Conservation (phyloP, 1,139 yeast genomes). For the Pichia sp. region DNA sequence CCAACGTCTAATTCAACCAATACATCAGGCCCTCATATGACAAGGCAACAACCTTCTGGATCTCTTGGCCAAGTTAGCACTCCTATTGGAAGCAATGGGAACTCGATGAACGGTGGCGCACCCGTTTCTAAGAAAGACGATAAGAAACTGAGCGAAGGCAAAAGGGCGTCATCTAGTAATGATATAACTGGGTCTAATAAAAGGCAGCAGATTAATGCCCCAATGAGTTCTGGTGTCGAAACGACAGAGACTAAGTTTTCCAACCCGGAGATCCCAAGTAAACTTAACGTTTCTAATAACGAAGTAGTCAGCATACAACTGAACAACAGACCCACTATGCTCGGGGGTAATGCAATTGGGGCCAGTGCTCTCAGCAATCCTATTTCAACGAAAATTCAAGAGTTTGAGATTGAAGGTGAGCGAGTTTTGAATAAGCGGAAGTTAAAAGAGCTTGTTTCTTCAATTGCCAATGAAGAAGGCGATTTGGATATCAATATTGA, state of each 20-base stretch:
- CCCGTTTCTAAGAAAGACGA: neutral
- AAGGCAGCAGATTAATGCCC: constrained; percentile 23
- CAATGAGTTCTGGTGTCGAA: constrained; percentile 25
- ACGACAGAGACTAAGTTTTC: constrained; percentile 43
- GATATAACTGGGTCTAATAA: constrained; percentile 3
- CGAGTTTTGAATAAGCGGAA: constrained; percentile 85
- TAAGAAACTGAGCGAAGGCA: neutral
- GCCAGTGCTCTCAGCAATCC: constrained; percentile 67
- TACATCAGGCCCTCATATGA: too few relatives aligned
- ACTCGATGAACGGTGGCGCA: neutral
- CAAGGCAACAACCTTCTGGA: too few relatives aligned
- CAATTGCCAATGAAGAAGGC: constrained; percentile 77
- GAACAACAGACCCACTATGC: constrained; percentile 67
- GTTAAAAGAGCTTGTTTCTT: constrained; percentile 73
- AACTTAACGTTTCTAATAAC: constrained; percentile 57
- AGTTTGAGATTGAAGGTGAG: constrained; percentile 75
- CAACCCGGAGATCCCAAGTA: constrained; percentile 63
- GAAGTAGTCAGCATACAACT: constrained; percentile 49
- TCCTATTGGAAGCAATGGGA: too few relatives aligned
- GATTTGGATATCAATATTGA: constrained; percentile 88
- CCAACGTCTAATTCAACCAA: too few relatives aligned
- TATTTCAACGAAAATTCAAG: constrained; percentile 65
- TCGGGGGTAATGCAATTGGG: constrained; percentile 78
- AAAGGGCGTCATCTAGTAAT: neutral
- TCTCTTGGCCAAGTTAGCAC: too few relatives aligned